phyloP scores from a whole-genome alignment of 2,329 filamentous ascomycete genomes.

The Ceratocystis huliohia region DNA sequence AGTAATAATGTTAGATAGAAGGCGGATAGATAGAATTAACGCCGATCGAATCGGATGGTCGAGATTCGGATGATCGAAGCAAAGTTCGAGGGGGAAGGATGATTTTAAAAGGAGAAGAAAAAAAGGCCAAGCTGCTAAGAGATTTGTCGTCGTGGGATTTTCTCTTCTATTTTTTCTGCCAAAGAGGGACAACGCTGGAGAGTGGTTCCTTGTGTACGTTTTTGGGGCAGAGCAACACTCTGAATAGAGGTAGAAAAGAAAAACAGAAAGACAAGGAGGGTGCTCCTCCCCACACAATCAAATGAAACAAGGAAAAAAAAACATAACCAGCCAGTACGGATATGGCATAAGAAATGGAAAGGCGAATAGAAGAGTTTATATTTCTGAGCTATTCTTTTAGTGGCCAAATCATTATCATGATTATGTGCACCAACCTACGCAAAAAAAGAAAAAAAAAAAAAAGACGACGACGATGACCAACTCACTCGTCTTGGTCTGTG shows the following conservation, averaged over 20 bases:
- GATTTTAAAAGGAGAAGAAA: slow-evolving; percentile 13
- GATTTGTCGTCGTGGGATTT: slow-evolving; percentile 18
- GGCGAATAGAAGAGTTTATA: too few species aligned
- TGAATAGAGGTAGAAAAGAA: neutral
- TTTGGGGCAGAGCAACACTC: neutral
- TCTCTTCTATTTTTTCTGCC: slow-evolving; percentile 13
- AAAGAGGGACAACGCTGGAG: slow-evolving; percentile 11
- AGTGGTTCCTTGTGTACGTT: slow-evolving; percentile 15
- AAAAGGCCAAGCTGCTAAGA: slow-evolving; percentile 15
- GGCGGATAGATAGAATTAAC: slow-evolving; percentile 9
- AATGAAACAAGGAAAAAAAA: neutral
- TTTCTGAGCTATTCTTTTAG: too few species aligned
- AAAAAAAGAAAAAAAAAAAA: neutral
- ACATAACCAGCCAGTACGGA: neutral
- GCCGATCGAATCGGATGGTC: slow-evolving; percentile 11
- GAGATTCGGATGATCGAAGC: neutral
- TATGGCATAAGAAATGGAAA: neutral
- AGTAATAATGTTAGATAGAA: neutral
- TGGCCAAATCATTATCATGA: too few species aligned
- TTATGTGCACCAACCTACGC: too few species aligned
- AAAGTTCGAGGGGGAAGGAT: slow-evolving; percentile 12
- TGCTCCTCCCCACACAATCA: too few species aligned
- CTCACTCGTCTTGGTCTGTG: neutral
- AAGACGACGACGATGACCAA: neutral
- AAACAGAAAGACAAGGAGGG: neutral